phyloP scores from a whole-genome alignment of 108 stramenopile species.

The Skeletonema tropicum region DNA sequence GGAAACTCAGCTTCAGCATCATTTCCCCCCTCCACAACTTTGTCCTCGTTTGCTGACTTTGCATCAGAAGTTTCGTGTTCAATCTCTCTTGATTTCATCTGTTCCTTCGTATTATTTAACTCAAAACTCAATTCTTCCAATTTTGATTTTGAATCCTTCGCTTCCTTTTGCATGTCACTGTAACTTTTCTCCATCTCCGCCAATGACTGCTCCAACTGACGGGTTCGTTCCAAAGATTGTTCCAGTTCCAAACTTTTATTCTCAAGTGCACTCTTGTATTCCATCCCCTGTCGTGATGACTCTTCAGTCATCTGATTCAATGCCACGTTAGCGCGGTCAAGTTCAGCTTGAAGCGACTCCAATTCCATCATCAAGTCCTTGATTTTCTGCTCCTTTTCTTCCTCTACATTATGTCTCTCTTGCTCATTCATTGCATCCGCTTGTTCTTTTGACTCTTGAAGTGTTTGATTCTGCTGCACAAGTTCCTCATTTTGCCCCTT shows the following conservation, averaged over 20 bases:
- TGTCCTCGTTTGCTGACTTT: not conserved
- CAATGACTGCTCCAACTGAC: conserved; percentile 10
- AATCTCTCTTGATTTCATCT: not conserved
- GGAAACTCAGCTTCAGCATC: not conserved
- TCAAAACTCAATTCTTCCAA: conserved; percentile 3
- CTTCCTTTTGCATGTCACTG: conserved; percentile 7
- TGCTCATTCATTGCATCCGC: conserved; percentile 2
- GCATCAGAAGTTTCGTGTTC: not conserved
- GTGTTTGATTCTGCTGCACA: not conserved
- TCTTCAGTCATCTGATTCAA: conserved; percentile 9
- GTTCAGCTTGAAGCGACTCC: conserved; percentile 8
- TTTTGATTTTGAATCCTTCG: conserved; percentile 3
- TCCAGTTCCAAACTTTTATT: conserved; percentile 3
- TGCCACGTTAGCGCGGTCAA: conserved; percentile 1
- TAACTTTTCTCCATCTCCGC: conserved; percentile 9
- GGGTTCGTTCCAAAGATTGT: conserved; percentile 2
- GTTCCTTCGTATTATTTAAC: not conserved
- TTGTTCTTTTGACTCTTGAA: conserved; percentile 4
- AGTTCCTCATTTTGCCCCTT: conserved; percentile 12
- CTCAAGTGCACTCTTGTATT: not conserved
- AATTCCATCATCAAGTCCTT: conserved; percentile 19
- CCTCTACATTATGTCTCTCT: not conserved
- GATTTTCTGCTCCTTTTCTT: conserved; percentile 22
- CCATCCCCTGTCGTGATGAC: not conserved
- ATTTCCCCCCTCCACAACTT: not conserved